Evolutionary conservation across 1,139 yeast species (phyloP), one percentile per base, ranked within the genome.

Genomic region (Suhomyces taliae): DNA sequence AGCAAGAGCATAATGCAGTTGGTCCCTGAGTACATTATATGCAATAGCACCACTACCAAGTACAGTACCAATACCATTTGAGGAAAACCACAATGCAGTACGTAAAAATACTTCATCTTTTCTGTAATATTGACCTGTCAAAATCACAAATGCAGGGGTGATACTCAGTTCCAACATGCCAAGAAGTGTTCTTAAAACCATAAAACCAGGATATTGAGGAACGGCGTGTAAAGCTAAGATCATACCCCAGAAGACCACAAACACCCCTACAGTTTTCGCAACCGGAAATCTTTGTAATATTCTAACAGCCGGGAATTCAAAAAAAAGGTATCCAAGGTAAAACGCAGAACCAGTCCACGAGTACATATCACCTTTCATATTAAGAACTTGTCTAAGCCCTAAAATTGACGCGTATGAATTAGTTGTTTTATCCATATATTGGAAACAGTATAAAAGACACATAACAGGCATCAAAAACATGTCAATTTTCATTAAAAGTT

Each of bases 401-500:
- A 83, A 71, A 45, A 85, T 74, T 1, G 88, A 75, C 6, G 88
- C 87, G 49, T 76, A 78, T 14, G 83, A 70, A 35, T 75, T 80
- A 7, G 87, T 67, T 14, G 74, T 65, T 58, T 85, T 85, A 62
- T 85, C 90, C 83, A 85, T 81, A 50, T 78, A 82, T 61, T 85
- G 90, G 39, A 76, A 67, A 14, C 82, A 74, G 59, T 82, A 82
- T 15, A 83, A 61, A 12, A 78, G 50, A 57, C 83, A 76, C 72
- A 84, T 70, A 35, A 83, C 49, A 0, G 89, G 85, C 53, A 82
- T 65, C 51, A 85, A 59, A 53, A 63, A 75, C 12, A 74, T 39
- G 59, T 84, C 88, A 36, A 81, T 79, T 56, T 83, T 85, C 46
- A 79, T 54, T n/a, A 74, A 61, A 9, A 80, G 57, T 48, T 52